Conservation (phyloP, 257 asterid genomes). For the Pogostemon cablin region DNA sequence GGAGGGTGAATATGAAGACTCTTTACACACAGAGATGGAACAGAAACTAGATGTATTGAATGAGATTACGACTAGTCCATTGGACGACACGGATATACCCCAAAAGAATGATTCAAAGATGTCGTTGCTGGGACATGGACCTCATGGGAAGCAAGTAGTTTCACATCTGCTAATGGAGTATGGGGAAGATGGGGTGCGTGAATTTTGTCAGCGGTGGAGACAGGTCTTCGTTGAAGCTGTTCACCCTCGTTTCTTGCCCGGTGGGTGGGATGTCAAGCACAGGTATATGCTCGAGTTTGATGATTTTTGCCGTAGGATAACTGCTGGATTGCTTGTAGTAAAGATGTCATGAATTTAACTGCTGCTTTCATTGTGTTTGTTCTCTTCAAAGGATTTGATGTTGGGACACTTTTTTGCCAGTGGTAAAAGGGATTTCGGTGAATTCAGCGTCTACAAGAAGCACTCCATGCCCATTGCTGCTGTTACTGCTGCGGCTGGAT, state of each 20-base stretch:
- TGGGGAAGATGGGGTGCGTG: slow-evolving; percentile 83
- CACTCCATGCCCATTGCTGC: slow-evolving; percentile 42
- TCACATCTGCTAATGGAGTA: slow-evolving; percentile 56
- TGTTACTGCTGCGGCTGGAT: slow-evolving; percentile 12
- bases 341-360: too few relatives aligned
- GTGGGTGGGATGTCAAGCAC: slow-evolving; percentile 98
- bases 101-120: slow-evolving; percentile 53
- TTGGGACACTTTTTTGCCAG: slow-evolving; percentile 64
- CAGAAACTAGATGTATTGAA: slow-evolving; percentile 40
- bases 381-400: slow-evolving; percentile 57
- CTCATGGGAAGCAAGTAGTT: slow-evolving; percentile 91
- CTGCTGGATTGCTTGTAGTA: not conserved
- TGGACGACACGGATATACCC: slow-evolving; percentile 34
- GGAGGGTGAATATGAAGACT: slow-evolving; percentile 26
- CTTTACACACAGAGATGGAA: slow-evolving; percentile 36
- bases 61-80: slow-evolving; percentile 27
- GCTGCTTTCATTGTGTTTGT: slow-evolving; percentile 22
- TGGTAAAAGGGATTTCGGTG: slow-evolving; percentile 94
- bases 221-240: slow-evolving; percentile 82
- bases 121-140: slow-evolving; percentile 92
- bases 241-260: slow-evolving; percentile 93
- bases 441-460: slow-evolving; percentile 70
- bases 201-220: slow-evolving; percentile 94
- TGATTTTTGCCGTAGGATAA: not conserved
- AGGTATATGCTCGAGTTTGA: slow-evolving; percentile 48